Evolutionary conservation across 768 basidiomycete genomes (phyloP).

Genomic region (Collybiopsis confluens): DNA sequence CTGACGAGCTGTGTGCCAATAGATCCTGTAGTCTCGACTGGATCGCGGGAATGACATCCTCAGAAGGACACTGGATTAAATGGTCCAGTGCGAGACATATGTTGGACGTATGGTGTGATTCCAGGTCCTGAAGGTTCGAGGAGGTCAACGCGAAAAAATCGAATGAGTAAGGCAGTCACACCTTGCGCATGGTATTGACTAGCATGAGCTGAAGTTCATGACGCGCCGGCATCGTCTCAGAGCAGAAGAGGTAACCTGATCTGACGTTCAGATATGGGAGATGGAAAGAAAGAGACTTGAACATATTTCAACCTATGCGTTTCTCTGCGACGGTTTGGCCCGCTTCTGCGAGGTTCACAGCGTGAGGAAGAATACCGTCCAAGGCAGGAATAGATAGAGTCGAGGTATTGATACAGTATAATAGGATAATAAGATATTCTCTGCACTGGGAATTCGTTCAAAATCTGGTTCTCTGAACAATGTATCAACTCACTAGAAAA

Average conservation of each 20-base stretch:
- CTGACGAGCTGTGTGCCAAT: slow-evolving; percentile 75
- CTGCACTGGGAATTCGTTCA: slow-evolving; percentile 34
- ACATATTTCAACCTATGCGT: slow-evolving; percentile 50
- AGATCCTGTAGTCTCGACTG: slow-evolving; percentile 61
- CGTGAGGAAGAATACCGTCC: slow-evolving; percentile 72
- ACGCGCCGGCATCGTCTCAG: slow-evolving; percentile 60
- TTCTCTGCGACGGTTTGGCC: slow-evolving; percentile 59
- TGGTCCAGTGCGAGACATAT: slow-evolving; percentile 73
- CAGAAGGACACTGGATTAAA: slow-evolving; percentile 55
- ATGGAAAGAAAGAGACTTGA: neutral
- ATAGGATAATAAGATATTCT: slow-evolving; percentile 61
- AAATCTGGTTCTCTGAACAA: slow-evolving; percentile 12
- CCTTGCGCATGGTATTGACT: slow-evolving; percentile 84
- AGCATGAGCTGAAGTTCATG: slow-evolving; percentile 80
- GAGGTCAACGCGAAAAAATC: neutral
- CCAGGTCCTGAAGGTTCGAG: slow-evolving; percentile 55
- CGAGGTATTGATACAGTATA: slow-evolving; percentile 62
- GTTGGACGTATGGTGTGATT: slow-evolving; percentile 46
- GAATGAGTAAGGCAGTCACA: slow-evolving; percentile 17
- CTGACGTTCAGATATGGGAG: slow-evolving; percentile 2
- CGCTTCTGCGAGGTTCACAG: slow-evolving; percentile 71
- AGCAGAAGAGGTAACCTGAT: slow-evolving; percentile 76
- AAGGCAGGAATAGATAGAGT: slow-evolving; percentile 40
- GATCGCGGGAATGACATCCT: slow-evolving; percentile 74
- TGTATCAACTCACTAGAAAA: slow-evolving; percentile 44